phyloP scores from a whole-genome alignment of 306 rosid genomes.

The Abrus precatorius region DNA sequence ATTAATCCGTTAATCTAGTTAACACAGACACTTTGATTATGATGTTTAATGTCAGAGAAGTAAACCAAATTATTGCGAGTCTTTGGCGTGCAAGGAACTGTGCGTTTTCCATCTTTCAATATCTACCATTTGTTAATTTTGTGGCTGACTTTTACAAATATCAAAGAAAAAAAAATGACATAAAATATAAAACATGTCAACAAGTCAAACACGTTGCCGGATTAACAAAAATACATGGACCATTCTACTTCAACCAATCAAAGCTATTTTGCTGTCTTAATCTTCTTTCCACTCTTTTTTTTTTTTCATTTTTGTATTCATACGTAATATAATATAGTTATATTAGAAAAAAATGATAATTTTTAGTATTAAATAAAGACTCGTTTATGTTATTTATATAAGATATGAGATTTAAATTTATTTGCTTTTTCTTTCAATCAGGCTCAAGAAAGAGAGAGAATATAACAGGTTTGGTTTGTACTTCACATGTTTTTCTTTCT shows the following conservation, averaged over 20 bases:
- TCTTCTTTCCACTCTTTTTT: conserved; percentile 46
- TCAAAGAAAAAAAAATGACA: conserved; percentile 6
- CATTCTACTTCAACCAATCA: conserved; percentile 32
- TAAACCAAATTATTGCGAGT: conserved; percentile 49
- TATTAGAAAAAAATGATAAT: too few species aligned
- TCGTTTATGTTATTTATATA: too few species aligned
- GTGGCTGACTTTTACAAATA: conserved; percentile 59
- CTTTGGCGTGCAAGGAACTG: conserved; percentile 47
- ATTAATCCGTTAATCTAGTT: conserved; percentile 44
- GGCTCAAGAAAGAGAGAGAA: conserved; percentile 4
- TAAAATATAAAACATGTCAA: conserved; percentile 5
- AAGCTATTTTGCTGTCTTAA: conserved; percentile 21
- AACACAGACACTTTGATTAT: conserved; percentile 41
- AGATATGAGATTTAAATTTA: not conserved
- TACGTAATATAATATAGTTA: too few species aligned
- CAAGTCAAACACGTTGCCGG: conserved; percentile 52
- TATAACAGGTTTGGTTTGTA: conserved; percentile 26
- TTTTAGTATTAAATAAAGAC: too few species aligned
- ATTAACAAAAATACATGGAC: conserved; percentile 50
- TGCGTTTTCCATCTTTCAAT: conserved; percentile 55
- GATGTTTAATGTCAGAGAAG: conserved; percentile 42
- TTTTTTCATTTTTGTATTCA: not conserved
- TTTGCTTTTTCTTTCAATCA: conserved; percentile 44
- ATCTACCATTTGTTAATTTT: conserved; percentile 29
- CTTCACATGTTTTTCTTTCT: conserved; percentile 12